A percentile compares a stretch with the other conserved stretches of the same genome.
phyloP scores from a whole-genome alignment of 257 asterid species.

The Scutellaria baicalensis region DNA sequence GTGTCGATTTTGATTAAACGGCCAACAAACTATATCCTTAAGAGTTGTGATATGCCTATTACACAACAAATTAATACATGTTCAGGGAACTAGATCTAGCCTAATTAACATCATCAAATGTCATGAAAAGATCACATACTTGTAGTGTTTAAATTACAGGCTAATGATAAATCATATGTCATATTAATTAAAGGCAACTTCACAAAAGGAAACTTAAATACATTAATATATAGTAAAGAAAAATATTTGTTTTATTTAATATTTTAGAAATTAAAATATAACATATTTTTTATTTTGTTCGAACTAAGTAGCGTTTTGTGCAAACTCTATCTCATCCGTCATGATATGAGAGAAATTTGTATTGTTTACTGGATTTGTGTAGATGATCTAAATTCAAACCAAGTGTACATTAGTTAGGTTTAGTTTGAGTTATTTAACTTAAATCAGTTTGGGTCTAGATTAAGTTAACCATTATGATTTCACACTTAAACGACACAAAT shows the following conservation, averaged over 20 bases:
- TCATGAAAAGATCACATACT: not conserved
- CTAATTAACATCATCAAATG: not conserved
- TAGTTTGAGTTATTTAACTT: no score
- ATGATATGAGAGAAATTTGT: no score
- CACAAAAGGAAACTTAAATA: no score
- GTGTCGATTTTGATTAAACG: slow-evolving; percentile 15
- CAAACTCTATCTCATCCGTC: no score
- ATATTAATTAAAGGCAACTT: not conserved
- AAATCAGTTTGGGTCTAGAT: no score
- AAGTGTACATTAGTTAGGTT: no score
- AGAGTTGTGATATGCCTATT: slow-evolving; percentile 18
- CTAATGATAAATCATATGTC: not conserved
- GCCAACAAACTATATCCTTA: not conserved
- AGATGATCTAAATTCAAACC: no score
- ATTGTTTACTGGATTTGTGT: no score
- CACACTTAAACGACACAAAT: no score
- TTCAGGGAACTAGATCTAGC: not conserved
- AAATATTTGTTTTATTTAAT: not conserved
- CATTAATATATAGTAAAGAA: not conserved
- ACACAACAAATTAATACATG: not conserved
- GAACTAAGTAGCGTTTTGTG: no score
- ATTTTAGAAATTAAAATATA: not conserved
- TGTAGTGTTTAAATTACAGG: not conserved
- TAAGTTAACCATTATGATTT: no score
- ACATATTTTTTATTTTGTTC: no score